Conservation (phyloP, 306 rosid genomes). For the Cicer arietinum region DNA sequence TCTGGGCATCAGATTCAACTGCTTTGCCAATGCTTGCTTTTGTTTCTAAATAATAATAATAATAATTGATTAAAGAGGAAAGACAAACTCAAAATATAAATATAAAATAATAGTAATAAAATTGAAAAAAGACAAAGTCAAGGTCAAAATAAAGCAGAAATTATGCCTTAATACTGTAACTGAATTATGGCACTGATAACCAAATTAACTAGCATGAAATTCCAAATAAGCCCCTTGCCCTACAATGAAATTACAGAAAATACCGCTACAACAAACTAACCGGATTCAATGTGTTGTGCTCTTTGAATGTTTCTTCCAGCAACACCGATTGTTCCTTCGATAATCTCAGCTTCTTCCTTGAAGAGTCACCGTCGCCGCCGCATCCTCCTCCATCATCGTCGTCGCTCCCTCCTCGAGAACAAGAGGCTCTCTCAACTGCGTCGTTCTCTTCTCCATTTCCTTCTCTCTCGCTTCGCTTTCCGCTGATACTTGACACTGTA, state of each 20-base stretch:
- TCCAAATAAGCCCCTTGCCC: background rate
- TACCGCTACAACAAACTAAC: constrained; percentile 57
- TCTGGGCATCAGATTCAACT: constrained; percentile 78
- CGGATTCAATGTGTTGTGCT: constrained; percentile 82
- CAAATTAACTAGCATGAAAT: background rate
- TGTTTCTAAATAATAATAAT: constrained; percentile 60
- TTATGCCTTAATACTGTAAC: too few species aligned
- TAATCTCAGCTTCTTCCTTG: constrained; percentile 85
- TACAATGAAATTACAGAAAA: constrained; percentile 26
- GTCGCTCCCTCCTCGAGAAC: constrained; percentile 69
- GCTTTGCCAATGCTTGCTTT: constrained; percentile 88
- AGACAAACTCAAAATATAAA: background rate
- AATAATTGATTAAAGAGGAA: background rate
- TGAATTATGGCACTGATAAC: background rate
- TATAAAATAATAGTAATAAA: background rate
- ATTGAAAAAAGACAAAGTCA: background rate
- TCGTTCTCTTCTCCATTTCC: constrained; percentile 64
- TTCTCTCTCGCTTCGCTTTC: constrained; percentile 83
- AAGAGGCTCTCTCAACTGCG: constrained; percentile 65
- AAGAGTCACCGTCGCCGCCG: constrained; percentile 56
- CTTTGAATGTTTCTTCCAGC: constrained; percentile 91
- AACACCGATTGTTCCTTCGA: constrained; percentile 80
- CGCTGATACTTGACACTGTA: constrained; percentile 81
- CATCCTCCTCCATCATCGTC: constrained; percentile 61
- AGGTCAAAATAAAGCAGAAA: background rate